Evolutionary conservation across 192 early-diverging fungal species (phyloP).

Genomic region (Haplosporangium gracile): DNA sequence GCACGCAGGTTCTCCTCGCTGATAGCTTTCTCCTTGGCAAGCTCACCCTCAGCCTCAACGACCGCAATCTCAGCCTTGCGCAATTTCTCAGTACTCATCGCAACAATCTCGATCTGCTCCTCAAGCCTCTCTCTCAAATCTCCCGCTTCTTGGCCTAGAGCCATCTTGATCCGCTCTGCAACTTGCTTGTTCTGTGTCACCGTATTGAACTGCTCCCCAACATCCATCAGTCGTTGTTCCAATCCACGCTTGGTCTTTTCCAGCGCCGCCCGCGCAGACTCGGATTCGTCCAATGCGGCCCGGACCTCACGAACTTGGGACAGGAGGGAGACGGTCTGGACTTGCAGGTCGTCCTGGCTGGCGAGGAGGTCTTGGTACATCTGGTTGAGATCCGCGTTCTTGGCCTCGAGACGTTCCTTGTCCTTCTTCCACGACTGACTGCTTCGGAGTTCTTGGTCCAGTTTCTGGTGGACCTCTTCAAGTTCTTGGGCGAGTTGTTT

Average conservation of each 20-base stretch:
- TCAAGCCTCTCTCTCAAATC: slow-evolving; percentile 79
- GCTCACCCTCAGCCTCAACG: slow-evolving; percentile 74
- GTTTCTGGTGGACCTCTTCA: slow-evolving; percentile 68
- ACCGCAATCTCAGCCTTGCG: slow-evolving; percentile 75
- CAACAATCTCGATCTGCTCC: slow-evolving; percentile 78
- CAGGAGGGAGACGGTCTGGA: slow-evolving; percentile 66
- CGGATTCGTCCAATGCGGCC: slow-evolving; percentile 73
- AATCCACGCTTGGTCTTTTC: slow-evolving; percentile 80
- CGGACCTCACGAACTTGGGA: slow-evolving; percentile 72
- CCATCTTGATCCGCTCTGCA: slow-evolving; percentile 76
- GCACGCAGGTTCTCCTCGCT: slow-evolving; percentile 63
- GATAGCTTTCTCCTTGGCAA: slow-evolving; percentile 76
- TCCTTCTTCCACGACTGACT: slow-evolving; percentile 82
- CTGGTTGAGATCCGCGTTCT: slow-evolving; percentile 78
- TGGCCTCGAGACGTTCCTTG: slow-evolving; percentile 79
- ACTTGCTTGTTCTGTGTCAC: slow-evolving; percentile 76
- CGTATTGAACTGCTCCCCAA: slow-evolving; percentile 74
- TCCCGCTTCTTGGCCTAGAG: slow-evolving; percentile 80
- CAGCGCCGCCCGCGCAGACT: slow-evolving; percentile 71
- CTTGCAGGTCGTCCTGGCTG: slow-evolving; percentile 73
- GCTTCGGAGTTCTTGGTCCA: slow-evolving; percentile 79
- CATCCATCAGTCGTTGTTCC: slow-evolving; percentile 83
- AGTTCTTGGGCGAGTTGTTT: slow-evolving; percentile 75
- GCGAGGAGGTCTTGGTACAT: slow-evolving; percentile 72
- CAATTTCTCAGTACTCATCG: slow-evolving; percentile 75